Base-by-base conservation (phyloP, 1,139 yeast genomes). In the Meyerozyma sp. region DNA sequence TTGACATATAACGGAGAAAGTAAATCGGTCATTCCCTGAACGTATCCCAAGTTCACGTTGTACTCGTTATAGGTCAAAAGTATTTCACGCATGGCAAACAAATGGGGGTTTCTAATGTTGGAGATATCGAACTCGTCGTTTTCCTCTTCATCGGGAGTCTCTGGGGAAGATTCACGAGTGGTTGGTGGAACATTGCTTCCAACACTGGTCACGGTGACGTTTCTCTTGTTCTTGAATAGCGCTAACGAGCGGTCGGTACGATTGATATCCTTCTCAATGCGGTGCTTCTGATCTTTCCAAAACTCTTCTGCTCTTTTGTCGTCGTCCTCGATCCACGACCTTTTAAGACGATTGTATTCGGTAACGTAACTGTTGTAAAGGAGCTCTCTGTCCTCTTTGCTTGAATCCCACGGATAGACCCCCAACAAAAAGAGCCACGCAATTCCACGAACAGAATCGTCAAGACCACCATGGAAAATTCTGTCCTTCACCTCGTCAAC, bases 11-110 rank as follows among this genome's bases (percentile, higher is more conserved):
- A 64, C 1, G 98, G 98, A 0, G 96, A 84, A 35, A 94, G 69
- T 44, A 93, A 68, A 61, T 93, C 99, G 8, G 95, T 83, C 99
- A 93, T 93, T 2, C 99, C 99, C 65, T 93, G 99, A 20, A 93
- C 96, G 58, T 93, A 93, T 0, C 98, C 98, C 53, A 94, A 66
- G 52, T 89, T 84, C 40, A 70, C 73, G 61, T 93, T 93, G 61
- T 82, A 78, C 62, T 87, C 91, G 61, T 93, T 91, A 58, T 85
- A 93, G 1, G 97, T 88, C 45, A 89, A 73, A 37, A 93, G 71
- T 50, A 94, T 85, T 53, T 87, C 91, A 54, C 90, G 78, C 68
- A 93, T 68, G 43, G 70, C 77, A 49, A 79, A 75, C 48, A 93
- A 68, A 63, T 93, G 91, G 9, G 82, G 79, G 54, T 84, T 84